Conservation (phyloP, 2,329 filamentous ascomycete species). For the Sporothrix mexicana region DNA sequence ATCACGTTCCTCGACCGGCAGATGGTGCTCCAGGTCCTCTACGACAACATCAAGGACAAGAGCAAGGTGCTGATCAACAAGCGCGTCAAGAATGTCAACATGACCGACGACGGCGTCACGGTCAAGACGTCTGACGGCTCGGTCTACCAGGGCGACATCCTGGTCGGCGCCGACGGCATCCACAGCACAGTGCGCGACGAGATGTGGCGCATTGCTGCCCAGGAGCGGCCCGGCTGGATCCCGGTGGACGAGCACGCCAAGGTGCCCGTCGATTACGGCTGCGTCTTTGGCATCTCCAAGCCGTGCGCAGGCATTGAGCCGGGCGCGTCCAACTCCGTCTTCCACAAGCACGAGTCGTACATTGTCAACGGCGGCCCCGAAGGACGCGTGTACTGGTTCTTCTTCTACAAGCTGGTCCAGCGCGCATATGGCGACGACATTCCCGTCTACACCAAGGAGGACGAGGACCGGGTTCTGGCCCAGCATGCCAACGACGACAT, state of each 20-base stretch:
- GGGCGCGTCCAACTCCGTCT: conserved; percentile 25
- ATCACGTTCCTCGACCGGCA: conserved; percentile 48
- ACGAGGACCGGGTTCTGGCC: conserved; percentile 29
- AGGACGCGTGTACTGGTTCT: conserved; percentile 39
- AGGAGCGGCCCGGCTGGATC: conserved; percentile 33
- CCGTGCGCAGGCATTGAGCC: conserved; percentile 27
- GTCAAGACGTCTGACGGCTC: conserved; percentile 45
- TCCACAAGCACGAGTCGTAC: conserved; percentile 32
- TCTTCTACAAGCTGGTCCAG: conserved; percentile 33
- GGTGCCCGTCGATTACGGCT: conserved; percentile 34
- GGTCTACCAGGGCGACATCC: conserved; percentile 43
- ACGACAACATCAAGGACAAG: conserved; percentile 45
- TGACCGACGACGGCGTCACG: conserved; percentile 39
- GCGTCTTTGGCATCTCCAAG: conserved; percentile 39
- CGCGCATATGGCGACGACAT: conserved; percentile 34
- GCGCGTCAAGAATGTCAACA: conserved; percentile 42
- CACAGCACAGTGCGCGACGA: conserved; percentile 43
- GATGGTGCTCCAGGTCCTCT: conserved; percentile 45
- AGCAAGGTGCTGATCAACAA: conserved; percentile 43
- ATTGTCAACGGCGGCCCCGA: conserved; percentile 36
- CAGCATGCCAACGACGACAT: conserved; percentile 30
- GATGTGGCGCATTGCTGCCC: conserved; percentile 34
- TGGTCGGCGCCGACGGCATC: conserved; percentile 50
- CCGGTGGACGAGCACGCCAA: conserved; percentile 29
- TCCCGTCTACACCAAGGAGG: conserved; percentile 36